phyloP scores from a whole-genome alignment of 2,329 filamentous ascomycete genomes.

The Pseudocercospora macadamiae region DNA sequence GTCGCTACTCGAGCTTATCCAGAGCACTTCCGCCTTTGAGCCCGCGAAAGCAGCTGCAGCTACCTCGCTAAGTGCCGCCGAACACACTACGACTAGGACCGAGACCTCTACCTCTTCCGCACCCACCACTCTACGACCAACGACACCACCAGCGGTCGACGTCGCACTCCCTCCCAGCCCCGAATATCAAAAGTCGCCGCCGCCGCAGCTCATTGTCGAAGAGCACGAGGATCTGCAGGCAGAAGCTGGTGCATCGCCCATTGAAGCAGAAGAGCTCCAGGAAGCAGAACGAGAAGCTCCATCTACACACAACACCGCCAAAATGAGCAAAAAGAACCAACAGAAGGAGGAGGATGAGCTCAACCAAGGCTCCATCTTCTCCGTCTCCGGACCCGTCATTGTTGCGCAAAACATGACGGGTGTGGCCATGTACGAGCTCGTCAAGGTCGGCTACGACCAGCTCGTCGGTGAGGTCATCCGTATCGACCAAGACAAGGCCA shows the following conservation, averaged over 20 bases:
- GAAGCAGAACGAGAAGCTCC: constrained; percentile 14
- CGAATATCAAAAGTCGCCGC: constrained; percentile 10
- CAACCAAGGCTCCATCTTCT: constrained; percentile 69
- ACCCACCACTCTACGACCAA: constrained; percentile 7
- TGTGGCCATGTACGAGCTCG: constrained; percentile 99
- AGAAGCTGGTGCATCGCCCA: constrained; percentile 15
- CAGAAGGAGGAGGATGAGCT: constrained; percentile 55
- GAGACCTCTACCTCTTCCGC: constrained; percentile 15
- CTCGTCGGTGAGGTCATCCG: constrained; percentile 98
- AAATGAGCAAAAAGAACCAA: constrained; percentile 42
- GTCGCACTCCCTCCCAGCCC: constrained; percentile 28
- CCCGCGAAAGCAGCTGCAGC: constrained; percentile 14
- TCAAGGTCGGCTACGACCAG: constrained; percentile 87
- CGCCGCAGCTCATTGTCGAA: constrained; percentile 13
- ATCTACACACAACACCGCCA: constrained; percentile 28
- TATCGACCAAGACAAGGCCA: constrained; percentile 92
- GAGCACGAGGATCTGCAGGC: constrained; percentile 11
- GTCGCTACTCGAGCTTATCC: constrained; percentile 65
- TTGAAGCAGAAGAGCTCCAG: constrained; percentile 19
- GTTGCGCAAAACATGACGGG: constrained; percentile 98
- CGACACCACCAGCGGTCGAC: constrained; percentile 21
- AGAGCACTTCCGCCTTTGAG: constrained; percentile 48
- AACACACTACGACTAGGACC: constrained; percentile 19
- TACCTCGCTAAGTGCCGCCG: constrained; percentile 12
- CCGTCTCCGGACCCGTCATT: constrained; percentile 83